Conservation (phyloP, 176 grass and related monocot genomes). For the Hyparrhenia diplandra region DNA sequence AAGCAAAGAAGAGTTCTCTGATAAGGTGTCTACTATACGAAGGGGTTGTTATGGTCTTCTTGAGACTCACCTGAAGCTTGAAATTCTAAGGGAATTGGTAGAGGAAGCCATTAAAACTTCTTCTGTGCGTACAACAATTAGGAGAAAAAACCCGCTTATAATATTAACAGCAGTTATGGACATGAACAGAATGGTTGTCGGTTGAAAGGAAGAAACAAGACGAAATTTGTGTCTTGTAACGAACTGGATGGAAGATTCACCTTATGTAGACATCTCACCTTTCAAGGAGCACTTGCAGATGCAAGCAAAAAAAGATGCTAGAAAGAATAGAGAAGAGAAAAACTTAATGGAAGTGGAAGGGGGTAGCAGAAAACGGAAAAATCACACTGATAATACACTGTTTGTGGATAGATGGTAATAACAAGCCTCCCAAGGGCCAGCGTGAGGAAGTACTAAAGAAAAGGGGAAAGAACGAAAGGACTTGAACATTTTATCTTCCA, state of each 20-base stretch:
- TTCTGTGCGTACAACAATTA: too few species aligned
- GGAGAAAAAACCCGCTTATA: constrained; percentile 56
- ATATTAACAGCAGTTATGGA: too few species aligned
- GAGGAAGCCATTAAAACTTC: constrained; percentile 65
- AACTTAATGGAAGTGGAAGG: constrained; percentile 41
- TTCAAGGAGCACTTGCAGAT: constrained; percentile 53
- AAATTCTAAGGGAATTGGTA: constrained; percentile 62
- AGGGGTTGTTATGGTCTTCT: constrained; percentile 88
- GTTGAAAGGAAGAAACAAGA: too few species aligned
- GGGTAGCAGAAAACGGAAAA: constrained; percentile 30
- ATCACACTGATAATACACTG: constrained; percentile 25
- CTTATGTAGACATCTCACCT: too few species aligned
- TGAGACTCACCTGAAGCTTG: constrained; percentile 53
- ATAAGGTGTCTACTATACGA: constrained; percentile 53
- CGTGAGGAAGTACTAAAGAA: too few species aligned
- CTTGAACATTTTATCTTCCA: constrained; percentile 7
- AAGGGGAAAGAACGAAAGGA: constrained; percentile 11
- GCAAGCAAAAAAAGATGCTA: constrained; percentile 56
- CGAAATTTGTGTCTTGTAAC: too few species aligned
- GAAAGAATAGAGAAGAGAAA: constrained; percentile 52
- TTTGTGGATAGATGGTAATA: too few species aligned
- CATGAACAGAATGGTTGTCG: too few species aligned
- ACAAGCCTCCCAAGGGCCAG: constrained; percentile 17
- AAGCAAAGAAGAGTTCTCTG: constrained; percentile 47
- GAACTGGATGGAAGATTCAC: too few species aligned